A percentile compares a stretch with the other conserved stretches of the same genome.
Conservation (phyloP, 1,139 yeast species). For the Yamadazyma buinensis region DNA sequence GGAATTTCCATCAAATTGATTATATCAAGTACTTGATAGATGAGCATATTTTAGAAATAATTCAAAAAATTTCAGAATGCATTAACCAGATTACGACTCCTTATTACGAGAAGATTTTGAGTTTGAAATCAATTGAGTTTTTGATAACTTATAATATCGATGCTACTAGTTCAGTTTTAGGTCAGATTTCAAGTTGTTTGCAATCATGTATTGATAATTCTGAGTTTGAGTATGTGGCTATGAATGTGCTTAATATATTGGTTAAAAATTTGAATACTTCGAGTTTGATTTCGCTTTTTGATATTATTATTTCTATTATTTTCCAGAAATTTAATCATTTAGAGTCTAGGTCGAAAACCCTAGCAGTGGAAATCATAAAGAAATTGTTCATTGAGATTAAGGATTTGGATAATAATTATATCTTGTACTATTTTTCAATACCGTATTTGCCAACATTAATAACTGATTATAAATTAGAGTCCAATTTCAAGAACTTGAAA, state of each 20-base stretch:
- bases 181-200: slow-evolving; percentile 83
- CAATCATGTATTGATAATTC: slow-evolving; percentile 72
- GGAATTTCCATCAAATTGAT: slow-evolving; percentile 12
- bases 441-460: slow-evolving; percentile 44
- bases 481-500: slow-evolving; percentile 20
- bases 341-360: slow-evolving; percentile 39
- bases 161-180: slow-evolving; percentile 71
- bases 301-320: slow-evolving; percentile 42
- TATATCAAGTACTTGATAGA: slow-evolving; percentile 35
- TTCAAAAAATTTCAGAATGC: slow-evolving; percentile 72
- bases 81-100: slow-evolving; percentile 72
- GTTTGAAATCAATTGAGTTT: slow-evolving; percentile 71
- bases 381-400: slow-evolving; percentile 34
- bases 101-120: slow-evolving; percentile 64
- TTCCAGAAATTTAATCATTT: slow-evolving; percentile 63
- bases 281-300: slow-evolving; percentile 48
- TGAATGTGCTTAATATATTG: slow-evolving; percentile 65
- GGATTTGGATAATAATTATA: slow-evolving; percentile 35
- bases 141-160: slow-evolving; percentile 59
- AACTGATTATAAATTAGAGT: slow-evolving; percentile 20
- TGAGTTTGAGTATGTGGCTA: slow-evolving; percentile 58
- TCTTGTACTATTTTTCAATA: slow-evolving; percentile 47
- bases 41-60: slow-evolving; percentile 69
- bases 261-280: slow-evolving; percentile 47
- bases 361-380: slow-evolving; percentile 45